These are phyloP conservation scores for Leptodontidium sp. DNA, from an alignment of 2,329 filamentous ascomycete species.

Conservation along the genomic window DNA sequence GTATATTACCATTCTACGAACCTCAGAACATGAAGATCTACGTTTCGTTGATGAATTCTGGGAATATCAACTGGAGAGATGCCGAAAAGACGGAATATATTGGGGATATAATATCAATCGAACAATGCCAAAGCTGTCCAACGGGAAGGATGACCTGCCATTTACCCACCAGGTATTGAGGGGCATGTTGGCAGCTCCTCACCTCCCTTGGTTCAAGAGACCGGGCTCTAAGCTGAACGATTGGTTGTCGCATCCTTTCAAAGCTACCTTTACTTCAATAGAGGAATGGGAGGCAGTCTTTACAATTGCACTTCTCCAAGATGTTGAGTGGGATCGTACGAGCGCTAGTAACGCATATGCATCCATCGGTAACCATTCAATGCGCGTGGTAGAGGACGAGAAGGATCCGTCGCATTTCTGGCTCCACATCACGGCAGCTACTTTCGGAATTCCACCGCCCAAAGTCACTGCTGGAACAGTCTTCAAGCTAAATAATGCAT, in stretches of 20 bases:
- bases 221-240: not conserved
- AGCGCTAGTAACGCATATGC: not conserved
- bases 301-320: not conserved
- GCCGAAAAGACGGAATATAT: not conserved
- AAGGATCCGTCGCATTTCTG: constrained; percentile 1
- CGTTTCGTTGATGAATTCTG: not conserved
- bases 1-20: not conserved
- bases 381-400: not conserved
- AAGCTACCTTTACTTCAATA: not conserved
- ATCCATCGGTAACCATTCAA: not conserved
- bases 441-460: not conserved
- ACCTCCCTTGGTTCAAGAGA: not conserved
- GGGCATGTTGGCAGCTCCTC: not conserved
- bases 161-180: not conserved
- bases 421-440: not conserved
- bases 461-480: not conserved
- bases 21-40: not conserved
- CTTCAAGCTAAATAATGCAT: not conserved
- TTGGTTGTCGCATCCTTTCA: not conserved
- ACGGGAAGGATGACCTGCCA: not conserved
- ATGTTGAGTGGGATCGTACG: not conserved
- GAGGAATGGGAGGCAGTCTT: constrained; percentile 1
- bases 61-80: not conserved
- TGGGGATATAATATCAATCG: not conserved
- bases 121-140: not conserved